Evolutionary conservation across 352 stramenopile species (phyloP), one percentile per base, ranked within the genome.

Genomic region (Globisporangium paroecandrum): DNA sequence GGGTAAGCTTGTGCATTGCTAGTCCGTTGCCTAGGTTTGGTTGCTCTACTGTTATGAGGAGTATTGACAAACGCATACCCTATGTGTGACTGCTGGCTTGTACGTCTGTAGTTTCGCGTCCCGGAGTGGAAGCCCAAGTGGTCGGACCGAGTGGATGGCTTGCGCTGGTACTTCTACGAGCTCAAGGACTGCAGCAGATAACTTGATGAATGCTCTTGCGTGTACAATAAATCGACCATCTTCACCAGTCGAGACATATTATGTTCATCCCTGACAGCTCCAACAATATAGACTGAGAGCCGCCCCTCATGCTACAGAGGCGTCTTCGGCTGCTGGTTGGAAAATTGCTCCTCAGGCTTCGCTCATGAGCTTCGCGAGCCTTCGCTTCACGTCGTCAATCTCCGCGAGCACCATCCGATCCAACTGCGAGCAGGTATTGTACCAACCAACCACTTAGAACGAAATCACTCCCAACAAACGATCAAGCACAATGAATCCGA

Each of bases 151-250:
- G 76, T 86, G 10, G 69, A 67, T 51, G 85, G 78, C 29, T 65
- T 93, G 43, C 75, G 83, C 1, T 94, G 86, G 82, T 95, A 95
- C 58, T 78, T 91, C 1, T 95, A 95, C 63, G 74, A 81, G 10
- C 79, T 94, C 66, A 57, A 41, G 13, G 58, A 72, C 25, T 76
- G 61, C 46, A 29, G 32, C 49, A 56, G 10, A 10, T 56, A 27
- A 20, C n/a, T 22, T 18, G 49, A 25, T n/a, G 49, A 20, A 51
- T 6, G 15, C 43, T 18, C 43, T 51, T 6, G 43, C 43, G 43
- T 51, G 43, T 24, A 22, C 43, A 51, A 24, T 24, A 51, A 51
- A 51, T 12, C 1, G 43, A 24, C 18, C 7, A 9, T 22, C 18
- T 15, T 9, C 13, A 22, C 15, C 15, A 49, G n/a, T 18, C 13